phyloP scores from a whole-genome alignment of 73 alveolate genomes.

The Tetrahymena borealis region DNA sequence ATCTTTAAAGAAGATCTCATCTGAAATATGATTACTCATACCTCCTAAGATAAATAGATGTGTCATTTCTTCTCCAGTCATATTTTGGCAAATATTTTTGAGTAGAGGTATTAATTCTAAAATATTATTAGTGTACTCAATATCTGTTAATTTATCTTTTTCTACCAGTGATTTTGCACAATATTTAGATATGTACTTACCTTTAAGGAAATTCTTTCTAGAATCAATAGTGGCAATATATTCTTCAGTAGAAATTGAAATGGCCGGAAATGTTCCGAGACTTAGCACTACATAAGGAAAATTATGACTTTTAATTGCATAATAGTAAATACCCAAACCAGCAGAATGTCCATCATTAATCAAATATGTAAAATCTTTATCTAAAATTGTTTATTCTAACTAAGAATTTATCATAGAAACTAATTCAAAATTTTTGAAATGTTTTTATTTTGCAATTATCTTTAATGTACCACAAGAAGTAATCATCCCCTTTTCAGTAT shows the following conservation, averaged over 20 bases:
- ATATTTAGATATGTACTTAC: background rate
- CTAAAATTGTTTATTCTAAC: background rate
- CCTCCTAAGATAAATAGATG: background rate
- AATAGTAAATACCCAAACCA: background rate
- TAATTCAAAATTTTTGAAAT: background rate
- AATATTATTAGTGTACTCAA: background rate
- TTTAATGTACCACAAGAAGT: background rate
- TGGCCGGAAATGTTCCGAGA: background rate
- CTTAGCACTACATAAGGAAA: background rate
- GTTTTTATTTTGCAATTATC: background rate
- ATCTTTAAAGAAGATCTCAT: background rate
- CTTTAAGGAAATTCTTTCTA: background rate
- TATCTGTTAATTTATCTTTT: background rate
- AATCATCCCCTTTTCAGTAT: background rate
- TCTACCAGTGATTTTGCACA: background rate
- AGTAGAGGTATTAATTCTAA: background rate
- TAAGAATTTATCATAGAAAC: background rate
- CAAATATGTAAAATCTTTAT: background rate
- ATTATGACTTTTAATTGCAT: background rate
- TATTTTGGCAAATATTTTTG: background rate
- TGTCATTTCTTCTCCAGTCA: background rate
- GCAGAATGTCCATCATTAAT: background rate
- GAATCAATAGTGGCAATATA: background rate
- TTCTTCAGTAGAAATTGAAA: background rate
- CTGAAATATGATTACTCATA: background rate